Evolutionary conservation across 2,329 filamentous ascomycete genomes (phyloP), one percentile per base, ranked within the genome.

Genomic region (Hortaea sp.): DNA sequence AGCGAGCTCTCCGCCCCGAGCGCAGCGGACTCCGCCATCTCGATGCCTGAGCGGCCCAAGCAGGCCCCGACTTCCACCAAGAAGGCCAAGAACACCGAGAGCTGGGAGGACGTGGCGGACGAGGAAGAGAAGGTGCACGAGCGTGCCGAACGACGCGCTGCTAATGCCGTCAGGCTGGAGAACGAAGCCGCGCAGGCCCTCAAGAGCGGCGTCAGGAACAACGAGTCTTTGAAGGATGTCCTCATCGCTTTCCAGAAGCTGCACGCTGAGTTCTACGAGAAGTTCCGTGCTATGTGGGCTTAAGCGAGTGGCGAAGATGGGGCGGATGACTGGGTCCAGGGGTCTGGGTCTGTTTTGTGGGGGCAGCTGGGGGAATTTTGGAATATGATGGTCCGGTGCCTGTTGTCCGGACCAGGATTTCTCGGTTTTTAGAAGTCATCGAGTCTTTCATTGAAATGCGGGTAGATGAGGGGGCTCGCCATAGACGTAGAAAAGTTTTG

Each of bases 201-300:
- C 4, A 46, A 56, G 53, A 56, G 66, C 65, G 57, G 56, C 42
- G 52, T 49, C 11, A 66, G 70, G 29, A 70, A 72, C 41, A 72
- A 68, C 34, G 66, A 63, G 44, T 70, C 68, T 32, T 57, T 84
- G 58, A 55, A 71, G 52, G 73, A 75, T 52, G 79, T 85, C 27
- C 65, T 81, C 10, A 71, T 69, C 55, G 77, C 78, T 1, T 83
- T 84, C 57, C 69, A 67, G 49, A 63, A 71, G 55, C 58, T 85
- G 51, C 74, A 75, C 57, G 66, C 68, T 29, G 76, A 78, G 47
- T 85, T 84, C 60, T 75, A 82, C 52, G 69, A 70, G 39, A 85
- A 82, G 66, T 84, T 85, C 63, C 70, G 60, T 57, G 74, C 73
- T 55, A 73, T 76, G 57, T 81, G 77, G 76, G 75, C 78, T 60